Evolutionary conservation across 108 stramenopile genomes (phyloP), one percentile per base, ranked within the genome.

Genomic region (Chaetoceros tenuissimus): DNA sequence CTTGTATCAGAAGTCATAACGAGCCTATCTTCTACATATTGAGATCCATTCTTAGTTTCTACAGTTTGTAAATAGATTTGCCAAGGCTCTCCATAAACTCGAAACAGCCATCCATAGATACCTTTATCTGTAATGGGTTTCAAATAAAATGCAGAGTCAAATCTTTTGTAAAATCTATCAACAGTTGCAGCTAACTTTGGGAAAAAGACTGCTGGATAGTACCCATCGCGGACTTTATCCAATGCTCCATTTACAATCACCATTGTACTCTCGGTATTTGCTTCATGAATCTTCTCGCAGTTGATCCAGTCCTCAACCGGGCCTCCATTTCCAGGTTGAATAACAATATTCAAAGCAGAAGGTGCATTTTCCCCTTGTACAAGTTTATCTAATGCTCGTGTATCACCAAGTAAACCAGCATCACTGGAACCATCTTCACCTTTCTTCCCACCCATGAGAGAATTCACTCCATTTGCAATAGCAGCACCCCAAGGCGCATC

Each of bases 301-400:
- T 93, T 93, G 53, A 87, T 73, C 92, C 92, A 93, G 68, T 93
- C 92, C 58, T 93, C 92, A 7, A 93, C 85, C 1, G 92, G 92
- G 3, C 92, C 87, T 19, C 87, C 87, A 62, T 93, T 85, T 1
- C 92, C 92, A 0, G 92, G 92, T 65, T 93, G 92, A 47, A 86
- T 78, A 5, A 80, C 75, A 19, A 92, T 48, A 46, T 62, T 67
- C 45, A 73, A 51, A 1, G 43, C 63, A 3, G 72, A 66, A 1
- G 73, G 74, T 3, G 66, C 64, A 23, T 69, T 64, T 52, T 53
- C 56, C 1, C 62, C 77, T 3, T 54, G 53, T 0, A 65, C 48
- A 46, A 89, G 54, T 13, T 66, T 53, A 65, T 89, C 84, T 43
- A 89, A 45, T 1, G 80, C 53, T 28, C 59, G 47, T 19, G 55